Percentiles rank a stretch among this genome's conserved stretches.
These are phyloP conservation scores for Santalum album DNA, from an alignment of 164 flowering plant species.

Conservation along the genomic window DNA sequence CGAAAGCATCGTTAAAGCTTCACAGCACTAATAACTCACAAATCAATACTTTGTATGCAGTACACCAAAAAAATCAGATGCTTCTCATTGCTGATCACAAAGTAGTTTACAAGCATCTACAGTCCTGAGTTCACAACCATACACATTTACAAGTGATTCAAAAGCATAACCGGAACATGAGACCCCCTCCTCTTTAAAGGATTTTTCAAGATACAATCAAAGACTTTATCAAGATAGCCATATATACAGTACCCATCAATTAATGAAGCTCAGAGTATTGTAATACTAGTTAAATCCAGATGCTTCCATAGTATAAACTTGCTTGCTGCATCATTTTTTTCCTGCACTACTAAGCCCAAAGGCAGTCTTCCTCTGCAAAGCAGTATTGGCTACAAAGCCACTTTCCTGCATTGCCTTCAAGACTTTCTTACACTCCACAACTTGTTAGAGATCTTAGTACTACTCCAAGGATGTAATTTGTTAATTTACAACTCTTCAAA, in stretches of 20 bases:
- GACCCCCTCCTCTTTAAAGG: conserved; percentile 33
- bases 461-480: conserved; percentile 28
- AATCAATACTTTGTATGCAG: conserved; percentile 49
- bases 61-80: conserved; percentile 41
- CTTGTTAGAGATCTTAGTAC: conserved; percentile 54
- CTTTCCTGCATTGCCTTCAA: conserved; percentile 52
- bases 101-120: conserved; percentile 44
- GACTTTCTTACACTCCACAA: conserved; percentile 38
- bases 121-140: conserved; percentile 36
- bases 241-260: conserved; percentile 51
- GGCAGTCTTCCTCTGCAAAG: conserved; percentile 29
- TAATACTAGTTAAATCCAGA: conserved; percentile 19
- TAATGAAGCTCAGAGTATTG: conserved; percentile 37
- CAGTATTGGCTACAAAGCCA: conserved; percentile 32
- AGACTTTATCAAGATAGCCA: conserved; percentile 48
- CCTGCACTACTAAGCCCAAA: conserved; percentile 32
- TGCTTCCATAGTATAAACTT: conserved; percentile 27
- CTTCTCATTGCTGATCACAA: conserved; percentile 20
- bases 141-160: conserved; percentile 37
- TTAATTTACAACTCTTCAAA: conserved; percentile 48
- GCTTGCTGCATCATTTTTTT: conserved; percentile 30
- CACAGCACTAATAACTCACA: conserved; percentile 35
- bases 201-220: conserved; percentile 33
- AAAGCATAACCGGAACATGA: conserved; percentile 37
- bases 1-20: conserved; percentile 47